These are phyloP conservation scores for Metarhizium brunneum DNA, from an alignment of 2,329 filamentous ascomycete species.

Conservation along the genomic window DNA sequence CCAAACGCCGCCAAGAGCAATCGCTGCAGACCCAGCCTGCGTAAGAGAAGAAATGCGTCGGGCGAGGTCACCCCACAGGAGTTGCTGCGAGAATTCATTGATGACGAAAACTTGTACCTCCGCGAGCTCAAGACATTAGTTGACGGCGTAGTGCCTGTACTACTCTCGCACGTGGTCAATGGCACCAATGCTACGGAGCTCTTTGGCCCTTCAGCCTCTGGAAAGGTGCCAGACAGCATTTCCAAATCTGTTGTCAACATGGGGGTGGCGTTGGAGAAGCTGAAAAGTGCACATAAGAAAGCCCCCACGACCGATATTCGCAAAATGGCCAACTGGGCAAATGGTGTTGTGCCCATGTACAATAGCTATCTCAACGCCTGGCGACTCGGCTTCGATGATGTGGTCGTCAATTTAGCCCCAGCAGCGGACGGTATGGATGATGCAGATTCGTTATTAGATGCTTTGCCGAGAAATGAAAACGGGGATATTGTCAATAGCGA, in stretches of 20 bases:
- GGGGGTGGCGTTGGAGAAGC: slow-evolving; percentile 79
- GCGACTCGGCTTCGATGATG: slow-evolving; percentile 88
- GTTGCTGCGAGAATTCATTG: slow-evolving; percentile 67
- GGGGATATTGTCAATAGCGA: slow-evolving; percentile 62
- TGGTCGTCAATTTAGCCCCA: slow-evolving; percentile 86
- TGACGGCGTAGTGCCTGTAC: slow-evolving; percentile 87
- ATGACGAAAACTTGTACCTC: slow-evolving; percentile 81
- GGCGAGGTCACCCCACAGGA: slow-evolving; percentile 63
- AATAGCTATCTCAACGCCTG: slow-evolving; percentile 78
- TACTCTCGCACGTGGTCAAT: slow-evolving; percentile 76
- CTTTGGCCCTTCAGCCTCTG: slow-evolving; percentile 48
- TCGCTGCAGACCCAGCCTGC: slow-evolving; percentile 68
- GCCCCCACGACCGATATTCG: slow-evolving; percentile 67
- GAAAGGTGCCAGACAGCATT: slow-evolving; percentile 48
- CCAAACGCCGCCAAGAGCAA: slow-evolving; percentile 58
- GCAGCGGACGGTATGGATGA: slow-evolving; percentile 44
- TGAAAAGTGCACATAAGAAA: slow-evolving; percentile 71
- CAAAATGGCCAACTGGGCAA: slow-evolving; percentile 71
- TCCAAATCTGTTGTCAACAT: slow-evolving; percentile 88
- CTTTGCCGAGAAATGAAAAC: slow-evolving; percentile 50
- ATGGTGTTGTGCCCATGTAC: slow-evolving; percentile 69
- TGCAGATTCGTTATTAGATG: slow-evolving; percentile 49
- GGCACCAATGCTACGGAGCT: slow-evolving; percentile 56
- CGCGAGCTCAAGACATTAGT: slow-evolving; percentile 88
- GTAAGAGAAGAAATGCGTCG: slow-evolving; percentile 59